Base-by-base conservation (phyloP, 306 rosid genomes). In the Pyrus pyrifolia region DNA sequence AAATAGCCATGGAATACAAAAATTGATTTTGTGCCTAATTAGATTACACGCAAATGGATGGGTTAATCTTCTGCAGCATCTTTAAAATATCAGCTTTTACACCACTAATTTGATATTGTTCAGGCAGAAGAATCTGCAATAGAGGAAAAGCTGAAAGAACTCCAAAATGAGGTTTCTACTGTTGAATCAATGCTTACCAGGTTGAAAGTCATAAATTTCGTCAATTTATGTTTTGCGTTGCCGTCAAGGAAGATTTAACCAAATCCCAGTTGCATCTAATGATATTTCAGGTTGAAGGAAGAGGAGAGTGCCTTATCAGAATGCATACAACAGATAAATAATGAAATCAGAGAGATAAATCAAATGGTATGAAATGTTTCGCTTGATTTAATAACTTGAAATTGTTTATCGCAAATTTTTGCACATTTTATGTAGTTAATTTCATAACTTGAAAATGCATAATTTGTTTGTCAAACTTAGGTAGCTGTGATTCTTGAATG, bases 101-200 rank as follows among this genome's bases (percentile, higher is more conserved):
- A 11, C 49, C 66, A 57, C 30, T 52, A 67, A 58, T 82, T 72
- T 78, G 12, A 33, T 68, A 71, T 65, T 79, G 71, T 74, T 88
- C 84, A 94, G 98, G 96, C 86, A 45, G 97, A 91, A 85, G 89
- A 86, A 80, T 92, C 86, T 84, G 88, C 82, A 83, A 29, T 81
- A 78, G 91, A 81, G 84, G 88, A 92, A 80, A 89, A 76, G 86
- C 67, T 92, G 74, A 87, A 85, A 83, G 83, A 40, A 79, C 91
- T 92, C 52, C 85, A 68, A 74, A 65, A 53, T 68, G 97, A 87
- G 76, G 78, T 87, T 79, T 78, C 81, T 67, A 82, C 66, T 49
- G 86, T 91, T 70, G 85, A 91, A 25, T 78, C 71, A 59, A 76
- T 78, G 42, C 44, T 89, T 63, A 35, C 71, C 65, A 86, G 96